Base-by-base conservation (phyloP, 768 basidiomycete species). In the Inosperma sp. region DNA sequence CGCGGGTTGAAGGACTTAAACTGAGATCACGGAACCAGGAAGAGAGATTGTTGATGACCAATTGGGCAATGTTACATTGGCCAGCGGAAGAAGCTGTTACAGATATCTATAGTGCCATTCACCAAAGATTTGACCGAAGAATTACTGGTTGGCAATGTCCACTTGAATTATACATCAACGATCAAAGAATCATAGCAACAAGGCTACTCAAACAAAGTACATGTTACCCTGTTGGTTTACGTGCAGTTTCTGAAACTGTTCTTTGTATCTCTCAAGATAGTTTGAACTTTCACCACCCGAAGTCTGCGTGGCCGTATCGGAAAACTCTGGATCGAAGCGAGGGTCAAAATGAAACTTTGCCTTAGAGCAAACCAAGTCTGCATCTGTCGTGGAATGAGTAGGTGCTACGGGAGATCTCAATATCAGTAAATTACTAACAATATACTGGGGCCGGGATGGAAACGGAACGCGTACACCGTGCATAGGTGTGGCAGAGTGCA, bases 401-500 rank as follows among this genome's bases (percentile, higher is more conserved):
- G 26, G 16, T 31, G 33, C 17, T 4, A 31, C 35, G 19, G n/a
- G n/a, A 13, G 25, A 41, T 5, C n/a, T 21, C 13, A 13, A 16
- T 7, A 41, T 21, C 19, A 21, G 5, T 22, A 31, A 57, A 81
- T 59, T 59, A 88, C 86, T 88, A 56, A n/a, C n/a, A n/a, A n/a
- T n/a, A n/a, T n/a, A n/a, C n/a, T n/a, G n/a, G n/a, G n/a, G n/a
- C n/a, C n/a, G n/a, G n/a, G n/a, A n/a, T n/a, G n/a, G n/a, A n/a
- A n/a, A n/a, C n/a, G n/a, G n/a, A n/a, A n/a, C n/a, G 31, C 9
- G 31, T 33, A 16, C 31, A 33, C 0, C 86, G 75, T 0, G 86
- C 85, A 45, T 87, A 89, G 3, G 87, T 81, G 39, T 89, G 85
- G 59, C 88, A 89, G 0, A 89, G 68, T 0, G 82, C 78, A 43